Conservation (phyloP, 1,284 basidiomycete genomes). For the Sanghuangporus weigelae region DNA sequence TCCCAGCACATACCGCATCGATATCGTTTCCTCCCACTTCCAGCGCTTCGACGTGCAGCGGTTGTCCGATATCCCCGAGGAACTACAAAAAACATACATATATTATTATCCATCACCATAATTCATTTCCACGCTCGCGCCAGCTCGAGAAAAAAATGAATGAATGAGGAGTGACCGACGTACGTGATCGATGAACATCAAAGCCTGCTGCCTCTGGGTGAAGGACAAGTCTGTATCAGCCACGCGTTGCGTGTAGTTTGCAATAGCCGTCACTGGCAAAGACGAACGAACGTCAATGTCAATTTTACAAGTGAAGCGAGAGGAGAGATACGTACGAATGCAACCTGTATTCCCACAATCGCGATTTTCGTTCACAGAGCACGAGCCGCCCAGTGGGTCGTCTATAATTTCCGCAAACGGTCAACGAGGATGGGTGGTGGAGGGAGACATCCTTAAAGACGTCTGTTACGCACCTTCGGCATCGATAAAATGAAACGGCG, state of each 20-base stretch:
- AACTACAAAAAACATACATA: constrained; percentile 31
- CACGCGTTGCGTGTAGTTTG: constrained; percentile 50
- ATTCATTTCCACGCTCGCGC: background rate
- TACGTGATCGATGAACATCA: constrained; percentile 37
- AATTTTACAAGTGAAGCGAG: no score
- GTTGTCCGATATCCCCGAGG: constrained; percentile 47
- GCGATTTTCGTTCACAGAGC: constrained; percentile 40
- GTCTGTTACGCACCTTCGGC: constrained; percentile 40
- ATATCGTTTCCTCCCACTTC: constrained; percentile 41
- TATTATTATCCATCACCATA: background rate
- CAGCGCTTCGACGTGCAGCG: constrained; percentile 42
- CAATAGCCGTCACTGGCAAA: constrained; percentile 42
- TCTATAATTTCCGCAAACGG: constrained; percentile 35
- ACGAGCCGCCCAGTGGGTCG: constrained; percentile 39
- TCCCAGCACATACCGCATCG: constrained; percentile 33
- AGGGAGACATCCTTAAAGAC: no score
- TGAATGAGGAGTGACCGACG: no score
- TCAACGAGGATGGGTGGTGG: background rate
- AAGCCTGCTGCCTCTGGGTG: constrained; percentile 41
- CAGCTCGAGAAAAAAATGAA: no score
- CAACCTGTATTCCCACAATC: constrained; percentile 39
- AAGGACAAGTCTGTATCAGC: constrained; percentile 36
- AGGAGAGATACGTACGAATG: constrained; percentile 33
- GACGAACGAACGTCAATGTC: background rate
- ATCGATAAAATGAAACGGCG: constrained; percentile 43